Percentiles rank a stretch among this genome's conserved stretches.
Conservation (phyloP, 2,329 filamentous ascomycete genomes). For the Aspergillus piperis region DNA sequence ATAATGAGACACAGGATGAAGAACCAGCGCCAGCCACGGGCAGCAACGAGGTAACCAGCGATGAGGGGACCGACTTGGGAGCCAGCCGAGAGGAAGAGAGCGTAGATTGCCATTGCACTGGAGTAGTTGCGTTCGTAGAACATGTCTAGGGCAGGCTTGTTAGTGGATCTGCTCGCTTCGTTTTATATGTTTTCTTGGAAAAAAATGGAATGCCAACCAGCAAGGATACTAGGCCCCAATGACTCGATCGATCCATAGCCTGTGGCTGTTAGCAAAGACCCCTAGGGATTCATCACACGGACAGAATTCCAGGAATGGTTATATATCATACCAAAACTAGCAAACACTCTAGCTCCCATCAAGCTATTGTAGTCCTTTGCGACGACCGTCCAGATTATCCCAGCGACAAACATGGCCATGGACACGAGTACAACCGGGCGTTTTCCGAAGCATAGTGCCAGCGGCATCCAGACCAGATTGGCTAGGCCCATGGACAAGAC, state of each 20-base stretch:
- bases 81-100: conserved; percentile 35
- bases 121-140: conserved; percentile 31
- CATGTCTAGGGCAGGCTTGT: conserved; percentile 20
- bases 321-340: conserved; percentile 28
- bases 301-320: neutral
- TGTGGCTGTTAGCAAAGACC: neutral
- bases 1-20: conserved; percentile 39
- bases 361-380: conserved; percentile 35
- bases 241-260: conserved; percentile 34
- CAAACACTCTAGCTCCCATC: conserved; percentile 35
- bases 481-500: conserved; percentile 31
- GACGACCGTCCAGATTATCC: conserved; percentile 35
- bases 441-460: conserved; percentile 42
- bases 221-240: conserved; percentile 37
- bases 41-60: conserved; percentile 35
- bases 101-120: conserved; percentile 37
- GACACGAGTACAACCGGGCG: conserved; percentile 36
- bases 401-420: conserved; percentile 33
- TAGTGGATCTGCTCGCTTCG: conserved; percentile 7
- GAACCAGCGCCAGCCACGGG: conserved; percentile 42
- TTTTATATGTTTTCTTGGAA: neutral
- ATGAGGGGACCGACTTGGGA: conserved; percentile 40
- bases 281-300: neutral
- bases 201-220: conserved; percentile 19
- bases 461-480: conserved; percentile 40